A percentile compares a stretch with the other conserved stretches of the same genome.
Evolutionary conservation across 2,329 filamentous ascomycete genomes (phyloP).

Genomic region (Aotearoamyces nothofagi): DNA sequence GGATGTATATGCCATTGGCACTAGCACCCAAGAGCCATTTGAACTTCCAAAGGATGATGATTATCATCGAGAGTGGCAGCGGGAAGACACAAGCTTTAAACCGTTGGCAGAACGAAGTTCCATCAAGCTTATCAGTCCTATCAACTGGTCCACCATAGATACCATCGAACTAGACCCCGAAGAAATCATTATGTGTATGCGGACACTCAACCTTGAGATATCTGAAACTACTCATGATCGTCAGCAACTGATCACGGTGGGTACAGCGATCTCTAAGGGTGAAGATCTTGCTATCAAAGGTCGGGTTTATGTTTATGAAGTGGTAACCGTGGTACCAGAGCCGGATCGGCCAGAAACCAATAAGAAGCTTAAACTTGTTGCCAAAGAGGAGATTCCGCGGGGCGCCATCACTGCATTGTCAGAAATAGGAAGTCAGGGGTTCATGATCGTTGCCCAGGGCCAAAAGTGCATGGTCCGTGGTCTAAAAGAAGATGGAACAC

Average conservation of each 20-base stretch:
- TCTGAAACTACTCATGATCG: conserved; percentile 85
- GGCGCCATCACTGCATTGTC: conserved; percentile 81
- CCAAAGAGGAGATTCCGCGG: conserved; percentile 79
- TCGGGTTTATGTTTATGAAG: conserved; percentile 77
- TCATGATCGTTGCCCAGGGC: conserved; percentile 80
- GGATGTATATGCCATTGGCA: conserved; percentile 63
- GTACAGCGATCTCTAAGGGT: conserved; percentile 72
- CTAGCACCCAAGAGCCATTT: conserved; percentile 53
- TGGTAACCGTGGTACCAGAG: conserved; percentile 83
- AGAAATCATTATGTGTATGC: conserved; percentile 69
- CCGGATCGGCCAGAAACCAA: conserved; percentile 75
- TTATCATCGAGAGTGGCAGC: conserved; percentile 61
- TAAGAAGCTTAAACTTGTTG: conserved; percentile 69
- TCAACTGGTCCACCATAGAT: conserved; percentile 67
- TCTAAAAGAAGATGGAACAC: conserved; percentile 83
- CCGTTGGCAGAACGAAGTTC: conserved; percentile 58
- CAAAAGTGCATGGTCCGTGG: conserved; percentile 97
- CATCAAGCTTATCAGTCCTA: conserved; percentile 65
- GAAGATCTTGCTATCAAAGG: conserved; percentile 83
- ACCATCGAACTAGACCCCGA: conserved; percentile 55
- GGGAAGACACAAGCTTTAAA: conserved; percentile 45
- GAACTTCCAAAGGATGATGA: conserved; percentile 78
- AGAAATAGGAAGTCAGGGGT: conserved; percentile 73
- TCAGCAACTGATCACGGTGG: conserved; percentile 67
- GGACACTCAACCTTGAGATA: conserved; percentile 72